Percentiles rank a stretch among this genome's conserved stretches.
phyloP scores from a whole-genome alignment of 2,329 filamentous ascomycete genomes.

The Colletotrichum cuscutae region DNA sequence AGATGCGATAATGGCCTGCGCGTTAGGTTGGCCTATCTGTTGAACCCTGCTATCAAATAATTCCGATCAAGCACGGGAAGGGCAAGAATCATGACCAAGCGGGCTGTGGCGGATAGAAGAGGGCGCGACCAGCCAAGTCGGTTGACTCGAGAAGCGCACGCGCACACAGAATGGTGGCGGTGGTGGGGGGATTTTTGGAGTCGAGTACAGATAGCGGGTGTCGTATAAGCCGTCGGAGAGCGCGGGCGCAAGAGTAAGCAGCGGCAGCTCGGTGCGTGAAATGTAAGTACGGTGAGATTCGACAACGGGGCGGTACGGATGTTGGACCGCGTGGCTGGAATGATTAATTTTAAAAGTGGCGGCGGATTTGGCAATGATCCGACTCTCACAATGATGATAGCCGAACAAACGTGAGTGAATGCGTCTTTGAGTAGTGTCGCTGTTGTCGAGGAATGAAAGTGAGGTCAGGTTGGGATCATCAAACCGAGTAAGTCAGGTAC shows the following conservation, averaged over 20 bases:
- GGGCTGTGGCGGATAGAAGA: constrained; percentile 3
- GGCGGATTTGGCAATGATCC: constrained; percentile 15
- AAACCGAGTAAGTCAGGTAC: background rate
- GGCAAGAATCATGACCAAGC: constrained; percentile 34
- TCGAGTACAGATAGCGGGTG: background rate
- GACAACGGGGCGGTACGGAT: background rate
- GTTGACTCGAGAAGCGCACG: background rate
- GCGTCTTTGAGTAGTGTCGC: background rate
- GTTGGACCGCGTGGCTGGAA: constrained; percentile 8
- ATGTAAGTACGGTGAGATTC: constrained; percentile 6
- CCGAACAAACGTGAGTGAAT: background rate
- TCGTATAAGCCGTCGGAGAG: constrained; percentile 30
- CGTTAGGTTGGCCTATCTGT: constrained; percentile 12
- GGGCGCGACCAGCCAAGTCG: constrained; percentile 12
- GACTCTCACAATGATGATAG: background rate
- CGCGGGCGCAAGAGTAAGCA: background rate
- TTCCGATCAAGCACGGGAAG: constrained; percentile 19
- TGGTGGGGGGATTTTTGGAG: constrained; percentile 1
- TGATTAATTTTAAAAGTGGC: constrained; percentile 24
- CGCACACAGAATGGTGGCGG: background rate
- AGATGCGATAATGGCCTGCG: background rate
- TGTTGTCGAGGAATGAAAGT: constrained; percentile 14
- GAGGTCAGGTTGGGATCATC: background rate
- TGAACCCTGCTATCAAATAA: constrained; percentile 18
- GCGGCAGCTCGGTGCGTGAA: constrained; percentile 5